Conservation (phyloP, 495 filamentous ascomycete species). For the Parachaetomium inaequale region DNA sequence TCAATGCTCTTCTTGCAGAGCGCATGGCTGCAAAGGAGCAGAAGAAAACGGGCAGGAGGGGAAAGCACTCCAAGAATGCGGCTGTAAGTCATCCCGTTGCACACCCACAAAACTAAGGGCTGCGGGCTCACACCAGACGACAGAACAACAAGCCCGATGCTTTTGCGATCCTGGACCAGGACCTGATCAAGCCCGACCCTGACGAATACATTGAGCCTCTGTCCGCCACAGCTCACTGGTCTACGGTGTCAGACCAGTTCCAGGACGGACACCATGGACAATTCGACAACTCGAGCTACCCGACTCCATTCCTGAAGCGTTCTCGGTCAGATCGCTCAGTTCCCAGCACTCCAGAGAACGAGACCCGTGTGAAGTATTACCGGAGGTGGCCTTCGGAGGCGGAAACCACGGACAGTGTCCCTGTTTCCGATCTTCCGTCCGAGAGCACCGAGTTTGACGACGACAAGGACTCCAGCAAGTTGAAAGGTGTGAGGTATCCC, state of each 20-base stretch:
- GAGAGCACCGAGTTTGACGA: slow-evolving; percentile 33
- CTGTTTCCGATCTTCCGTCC: slow-evolving; percentile 28
- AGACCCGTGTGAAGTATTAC: slow-evolving; percentile 16
- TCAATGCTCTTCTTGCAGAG: slow-evolving; percentile 64
- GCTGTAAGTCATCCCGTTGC: slow-evolving; percentile 9
- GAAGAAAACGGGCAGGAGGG: slow-evolving; percentile 45
- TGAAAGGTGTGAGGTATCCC: slow-evolving; percentile 76
- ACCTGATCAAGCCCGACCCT: slow-evolving; percentile 34
- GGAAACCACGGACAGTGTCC: slow-evolving; percentile 29
- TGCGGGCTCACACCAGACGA: background rate
- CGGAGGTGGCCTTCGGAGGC: slow-evolving; percentile 32
- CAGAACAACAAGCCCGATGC: slow-evolving; percentile 10
- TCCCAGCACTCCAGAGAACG: slow-evolving; percentile 23
- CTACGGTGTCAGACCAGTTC: slow-evolving; percentile 8
- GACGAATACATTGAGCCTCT: slow-evolving; percentile 20
- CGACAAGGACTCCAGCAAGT: slow-evolving; percentile 41
- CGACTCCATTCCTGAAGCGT: slow-evolving; percentile 22
- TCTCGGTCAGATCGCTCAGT: slow-evolving; percentile 18
- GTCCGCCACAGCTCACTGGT: slow-evolving; percentile 16
- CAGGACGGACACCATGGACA: slow-evolving; percentile 22
- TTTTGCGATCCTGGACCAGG: background rate
- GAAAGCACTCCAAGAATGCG: slow-evolving; percentile 14
- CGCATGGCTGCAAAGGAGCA: slow-evolving; percentile 69
- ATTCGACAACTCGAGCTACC: slow-evolving; percentile 23
- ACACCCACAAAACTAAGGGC: background rate